Conservation (phyloP, 2,329 filamentous ascomycete species). For the Penicillium palitans region DNA sequence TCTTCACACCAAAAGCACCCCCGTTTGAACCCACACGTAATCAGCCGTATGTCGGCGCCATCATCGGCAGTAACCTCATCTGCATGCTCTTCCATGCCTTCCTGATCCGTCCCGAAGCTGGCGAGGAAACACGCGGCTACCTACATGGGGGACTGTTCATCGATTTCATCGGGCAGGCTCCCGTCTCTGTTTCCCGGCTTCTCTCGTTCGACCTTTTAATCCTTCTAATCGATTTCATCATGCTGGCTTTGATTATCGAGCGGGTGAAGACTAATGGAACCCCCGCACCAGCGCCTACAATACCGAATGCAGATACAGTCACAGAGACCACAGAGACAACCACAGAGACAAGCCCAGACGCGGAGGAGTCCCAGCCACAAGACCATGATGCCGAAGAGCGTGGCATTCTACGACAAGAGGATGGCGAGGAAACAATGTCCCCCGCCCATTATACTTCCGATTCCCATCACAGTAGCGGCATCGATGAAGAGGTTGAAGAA, state of each 20-base stretch:
- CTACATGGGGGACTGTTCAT: conserved; percentile 63
- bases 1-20: conserved; percentile 60
- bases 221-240: conserved; percentile 56
- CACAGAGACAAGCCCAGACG: conserved; percentile 23
- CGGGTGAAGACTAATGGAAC: conserved; percentile 48
- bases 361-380: conserved; percentile 37
- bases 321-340: conserved; percentile 28
- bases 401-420: conserved; percentile 49
- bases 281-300: conserved; percentile 7
- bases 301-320: conserved; percentile 15
- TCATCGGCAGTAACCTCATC: conserved; percentile 56
- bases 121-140: conserved; percentile 55
- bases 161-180: conserved; percentile 64
- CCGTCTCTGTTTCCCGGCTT: conserved; percentile 55
- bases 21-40: conserved; percentile 53
- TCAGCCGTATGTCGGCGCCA: conserved; percentile 55
- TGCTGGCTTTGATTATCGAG: conserved; percentile 57
- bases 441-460: conserved; percentile 44
- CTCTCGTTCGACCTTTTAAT: conserved; percentile 56
- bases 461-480: conserved; percentile 15
- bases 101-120: conserved; percentile 52
- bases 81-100: conserved; percentile 60
- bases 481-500: conserved; percentile 25
- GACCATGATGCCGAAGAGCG: conserved; percentile 62
- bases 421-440: conserved; percentile 36